phyloP scores from a whole-genome alignment of 306 rosid species.

The Elaeagnus macrophylla region DNA sequence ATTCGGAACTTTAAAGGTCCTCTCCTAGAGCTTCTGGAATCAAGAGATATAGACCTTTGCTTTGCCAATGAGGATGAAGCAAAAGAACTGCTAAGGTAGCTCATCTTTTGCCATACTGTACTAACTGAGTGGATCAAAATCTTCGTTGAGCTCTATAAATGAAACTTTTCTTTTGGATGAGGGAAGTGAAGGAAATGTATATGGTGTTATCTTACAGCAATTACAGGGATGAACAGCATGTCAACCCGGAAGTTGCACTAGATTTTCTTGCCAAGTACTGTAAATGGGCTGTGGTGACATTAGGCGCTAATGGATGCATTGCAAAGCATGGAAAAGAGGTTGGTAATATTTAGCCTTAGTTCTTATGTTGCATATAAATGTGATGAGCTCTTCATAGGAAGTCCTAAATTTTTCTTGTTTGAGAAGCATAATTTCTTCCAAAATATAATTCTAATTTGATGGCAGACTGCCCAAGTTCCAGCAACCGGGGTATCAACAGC shows the following conservation, averaged over 20 bases:
- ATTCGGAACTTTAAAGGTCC: constrained; percentile 61
- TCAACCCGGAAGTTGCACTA: constrained; percentile 47
- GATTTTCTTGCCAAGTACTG: constrained; percentile 71
- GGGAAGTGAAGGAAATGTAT: neutral
- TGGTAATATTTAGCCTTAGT: constrained; percentile 1
- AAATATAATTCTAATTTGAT: neutral
- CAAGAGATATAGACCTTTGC: constrained; percentile 78
- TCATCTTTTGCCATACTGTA: constrained; percentile 7
- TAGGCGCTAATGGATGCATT: constrained; percentile 76
- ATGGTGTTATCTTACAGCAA: constrained; percentile 17
- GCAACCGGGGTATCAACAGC: constrained; percentile 75
- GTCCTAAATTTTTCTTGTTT: neutral
- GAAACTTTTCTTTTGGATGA: neutral
- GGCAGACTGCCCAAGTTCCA: constrained; percentile 57
- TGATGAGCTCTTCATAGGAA: neutral
- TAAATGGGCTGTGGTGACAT: constrained; percentile 86
- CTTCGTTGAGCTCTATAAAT: neutral
- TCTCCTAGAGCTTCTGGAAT: constrained; percentile 60
- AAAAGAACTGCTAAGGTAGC: constrained; percentile 77
- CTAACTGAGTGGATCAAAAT: neutral
- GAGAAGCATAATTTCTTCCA: too few relatives aligned
- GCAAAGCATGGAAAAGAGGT: constrained; percentile 94
- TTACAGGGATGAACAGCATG: constrained; percentile 46
- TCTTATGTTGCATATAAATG: neutral
- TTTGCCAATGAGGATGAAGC: constrained; percentile 99